phyloP scores from a whole-genome alignment of 148 eudicot genomes.

The Drosera capensis region DNA sequence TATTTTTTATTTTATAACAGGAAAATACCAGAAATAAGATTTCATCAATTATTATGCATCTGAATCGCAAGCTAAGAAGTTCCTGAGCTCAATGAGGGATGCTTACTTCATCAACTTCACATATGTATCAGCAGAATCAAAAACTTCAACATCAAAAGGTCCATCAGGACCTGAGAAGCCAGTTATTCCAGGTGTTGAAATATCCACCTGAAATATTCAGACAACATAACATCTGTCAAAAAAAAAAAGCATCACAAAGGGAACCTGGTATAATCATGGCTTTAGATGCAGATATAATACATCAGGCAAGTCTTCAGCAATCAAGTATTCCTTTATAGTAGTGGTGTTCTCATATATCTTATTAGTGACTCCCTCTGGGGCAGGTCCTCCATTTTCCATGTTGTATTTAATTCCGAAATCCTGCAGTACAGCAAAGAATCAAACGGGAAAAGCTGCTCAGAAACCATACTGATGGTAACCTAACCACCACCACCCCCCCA shows the following conservation, averaged over 20 bases:
- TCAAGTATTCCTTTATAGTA: constrained; percentile 84
- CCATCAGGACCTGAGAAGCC: constrained; percentile 86
- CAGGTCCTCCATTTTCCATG: constrained; percentile 99
- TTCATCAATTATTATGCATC: neutral
- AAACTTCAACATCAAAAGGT: constrained; percentile 82
- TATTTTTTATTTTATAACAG: no score
- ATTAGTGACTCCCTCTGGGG: constrained; percentile 86
- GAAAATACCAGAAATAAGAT: neutral
- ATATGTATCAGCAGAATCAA: constrained; percentile 87
- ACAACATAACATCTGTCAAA: no score
- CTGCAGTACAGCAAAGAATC: constrained; percentile 22
- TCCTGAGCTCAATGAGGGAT: constrained; percentile 2
- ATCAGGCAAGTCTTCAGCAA: constrained; percentile 78
- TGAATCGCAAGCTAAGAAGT: neutral
- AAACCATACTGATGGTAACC: no score
- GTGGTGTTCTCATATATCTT: constrained; percentile 81
- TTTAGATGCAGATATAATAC: constrained; percentile 24
- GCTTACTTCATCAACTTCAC: constrained; percentile 90
- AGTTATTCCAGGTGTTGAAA: constrained; percentile 23
- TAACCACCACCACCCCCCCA: no score
- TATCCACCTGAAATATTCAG: neutral
- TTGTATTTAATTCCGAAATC: constrained; percentile 96
- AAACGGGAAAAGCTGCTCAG: no score
- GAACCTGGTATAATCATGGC: neutral
- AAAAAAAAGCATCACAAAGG: constrained; percentile 69